Evolutionary conservation across 495 filamentous ascomycete genomes (phyloP).

Genomic region (Penicillium steckii): DNA sequence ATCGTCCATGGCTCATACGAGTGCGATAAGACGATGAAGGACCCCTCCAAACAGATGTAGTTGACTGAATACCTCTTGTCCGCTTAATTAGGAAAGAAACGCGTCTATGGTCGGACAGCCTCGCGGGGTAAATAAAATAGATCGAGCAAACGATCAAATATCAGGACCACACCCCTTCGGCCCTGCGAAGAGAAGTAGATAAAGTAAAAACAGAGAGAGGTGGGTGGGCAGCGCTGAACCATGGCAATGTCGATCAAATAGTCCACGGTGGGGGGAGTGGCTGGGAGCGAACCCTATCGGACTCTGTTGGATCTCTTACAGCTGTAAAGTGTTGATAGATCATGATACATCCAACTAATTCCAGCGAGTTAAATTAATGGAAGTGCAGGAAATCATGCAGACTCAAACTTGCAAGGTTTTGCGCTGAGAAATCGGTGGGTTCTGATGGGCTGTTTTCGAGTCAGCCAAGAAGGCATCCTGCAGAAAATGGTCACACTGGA

Average conservation of each 20-base stretch:
- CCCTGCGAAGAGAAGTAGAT: not conserved
- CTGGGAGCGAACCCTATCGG: constrained; percentile 8
- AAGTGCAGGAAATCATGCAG: not conserved
- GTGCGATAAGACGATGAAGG: not conserved
- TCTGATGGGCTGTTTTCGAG: constrained; percentile 12
- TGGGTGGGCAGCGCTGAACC: constrained; percentile 8
- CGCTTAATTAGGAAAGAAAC: no score
- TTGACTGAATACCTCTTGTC: no score
- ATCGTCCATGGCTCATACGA: constrained; percentile 13
- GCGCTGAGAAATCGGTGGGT: constrained; percentile 11
- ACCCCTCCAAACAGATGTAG: not conserved
- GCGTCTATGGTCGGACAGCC: no score
- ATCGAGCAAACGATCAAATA: no score
- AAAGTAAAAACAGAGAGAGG: constrained; percentile 1
- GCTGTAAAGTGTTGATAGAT: constrained; percentile 5
- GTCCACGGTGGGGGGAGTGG: constrained; percentile 10
- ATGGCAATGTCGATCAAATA: constrained; percentile 9
- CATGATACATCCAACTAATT: not conserved
- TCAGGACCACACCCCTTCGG: no score
- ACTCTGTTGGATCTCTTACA: constrained; percentile 4
- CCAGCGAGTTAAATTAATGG: no score
- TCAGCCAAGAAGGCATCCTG: no score
- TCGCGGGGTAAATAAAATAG: no score
- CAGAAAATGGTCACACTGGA: no score
- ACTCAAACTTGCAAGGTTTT: not conserved